Conservation (phyloP, 257 asterid genomes). For the Mitragyna speciosa region DNA sequence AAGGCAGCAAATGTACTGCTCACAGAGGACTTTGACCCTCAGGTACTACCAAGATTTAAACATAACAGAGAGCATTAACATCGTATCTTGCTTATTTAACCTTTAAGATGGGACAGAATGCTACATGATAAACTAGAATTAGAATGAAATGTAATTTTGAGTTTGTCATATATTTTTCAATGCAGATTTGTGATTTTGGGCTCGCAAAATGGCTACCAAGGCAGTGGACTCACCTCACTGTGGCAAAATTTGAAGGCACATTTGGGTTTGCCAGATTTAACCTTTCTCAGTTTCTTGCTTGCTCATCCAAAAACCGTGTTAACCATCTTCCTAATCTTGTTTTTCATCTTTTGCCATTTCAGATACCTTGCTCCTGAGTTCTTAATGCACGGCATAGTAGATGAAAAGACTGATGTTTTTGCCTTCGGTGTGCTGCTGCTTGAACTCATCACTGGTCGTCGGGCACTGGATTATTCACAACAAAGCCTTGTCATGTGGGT, state of each 20-base stretch:
- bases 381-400: conserved; percentile 94
- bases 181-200: conserved; percentile 47
- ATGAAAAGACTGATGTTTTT: conserved; percentile 83
- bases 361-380: conserved; percentile 94
- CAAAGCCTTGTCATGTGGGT: conserved; percentile 99
- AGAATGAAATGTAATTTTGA: background rate
- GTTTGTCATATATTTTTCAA: background rate
- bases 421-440: conserved; percentile 83
- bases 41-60: conserved; percentile 38
- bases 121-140: background rate
- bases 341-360: conserved; percentile 18
- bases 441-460: conserved; percentile 90
- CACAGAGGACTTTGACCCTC: conserved; percentile 82
- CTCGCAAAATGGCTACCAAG: conserved; percentile 46
- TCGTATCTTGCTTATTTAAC: background rate
- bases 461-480: conserved; percentile 88
- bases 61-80: background rate
- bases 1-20: conserved; percentile 95
- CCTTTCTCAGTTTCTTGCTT: background rate
- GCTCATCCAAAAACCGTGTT: background rate
- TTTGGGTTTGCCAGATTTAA: conserved; percentile 33
- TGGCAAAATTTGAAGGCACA: conserved; percentile 44
- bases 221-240: conserved; percentile 42
- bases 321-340: background rate
- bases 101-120: background rate